A percentile compares a stretch with the other conserved stretches of the same genome.
Conservation (phyloP, 2,329 filamentous ascomycete genomes). For the Myrmaecium sp. region DNA sequence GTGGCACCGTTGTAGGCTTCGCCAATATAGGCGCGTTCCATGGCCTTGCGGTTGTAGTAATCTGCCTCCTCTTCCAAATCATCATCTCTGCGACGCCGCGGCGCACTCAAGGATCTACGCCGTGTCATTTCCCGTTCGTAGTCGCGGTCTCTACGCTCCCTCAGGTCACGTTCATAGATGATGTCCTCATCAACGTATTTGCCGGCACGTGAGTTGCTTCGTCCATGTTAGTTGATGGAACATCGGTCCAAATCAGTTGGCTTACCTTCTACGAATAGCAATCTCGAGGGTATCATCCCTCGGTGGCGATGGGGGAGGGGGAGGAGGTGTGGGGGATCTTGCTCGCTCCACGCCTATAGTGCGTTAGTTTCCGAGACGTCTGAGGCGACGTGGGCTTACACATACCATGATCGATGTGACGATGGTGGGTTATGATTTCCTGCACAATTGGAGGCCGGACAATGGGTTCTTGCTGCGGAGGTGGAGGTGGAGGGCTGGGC, state of each 20-base stretch:
- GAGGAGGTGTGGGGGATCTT: conserved; percentile 31
- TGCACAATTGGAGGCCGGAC: conserved; percentile 67
- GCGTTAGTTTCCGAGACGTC: conserved; percentile 5
- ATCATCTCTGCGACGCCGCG: conserved; percentile 29
- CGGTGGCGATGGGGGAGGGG: conserved; percentile 29
- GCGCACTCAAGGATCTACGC: conserved; percentile 23
- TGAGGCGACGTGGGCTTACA: conserved; percentile 3
- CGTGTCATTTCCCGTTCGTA: conserved; percentile 15
- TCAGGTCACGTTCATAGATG: conserved; percentile 39
- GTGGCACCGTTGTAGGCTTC: conserved; percentile 61
- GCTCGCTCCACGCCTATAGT: conserved; percentile 27
- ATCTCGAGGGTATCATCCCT: conserved; percentile 38
- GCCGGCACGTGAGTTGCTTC: conserved; percentile 26
- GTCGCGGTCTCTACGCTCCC: conserved; percentile 10
- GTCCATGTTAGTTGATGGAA: conserved; percentile 5
- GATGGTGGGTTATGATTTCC: conserved; percentile 78
- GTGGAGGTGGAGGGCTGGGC: conserved; percentile 26
- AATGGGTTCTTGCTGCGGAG: conserved; percentile 44
- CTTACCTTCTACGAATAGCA: conserved; percentile 35
- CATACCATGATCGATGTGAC: conserved; percentile 73
- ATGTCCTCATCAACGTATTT: conserved; percentile 47
- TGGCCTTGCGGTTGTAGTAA: conserved; percentile 49
- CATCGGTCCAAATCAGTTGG: neutral
- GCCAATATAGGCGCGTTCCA: conserved; percentile 51
- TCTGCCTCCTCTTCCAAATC: conserved; percentile 38